phyloP scores from a whole-genome alignment of 2,329 filamentous ascomycete genomes.

The Samsoniella hepiali region DNA sequence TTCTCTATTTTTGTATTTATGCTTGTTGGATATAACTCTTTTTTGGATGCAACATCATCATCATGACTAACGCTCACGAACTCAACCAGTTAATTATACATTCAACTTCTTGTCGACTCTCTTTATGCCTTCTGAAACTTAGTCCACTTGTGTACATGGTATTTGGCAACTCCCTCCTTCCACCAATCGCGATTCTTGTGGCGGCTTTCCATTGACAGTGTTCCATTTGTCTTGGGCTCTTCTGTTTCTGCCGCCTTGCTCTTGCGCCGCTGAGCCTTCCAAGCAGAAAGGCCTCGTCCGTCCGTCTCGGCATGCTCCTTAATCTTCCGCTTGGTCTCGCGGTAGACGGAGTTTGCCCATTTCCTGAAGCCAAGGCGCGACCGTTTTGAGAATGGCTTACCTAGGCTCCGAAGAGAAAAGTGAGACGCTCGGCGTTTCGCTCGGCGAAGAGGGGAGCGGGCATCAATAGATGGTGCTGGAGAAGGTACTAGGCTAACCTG shows the following conservation, averaged over 20 bases:
- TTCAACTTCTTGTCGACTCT: background rate
- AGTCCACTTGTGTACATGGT: constrained; percentile 33
- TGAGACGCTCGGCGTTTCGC: constrained; percentile 33
- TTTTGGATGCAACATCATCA: background rate
- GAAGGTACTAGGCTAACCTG: constrained; percentile 15
- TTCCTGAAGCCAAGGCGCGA: constrained; percentile 29
- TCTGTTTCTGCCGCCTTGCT: constrained; percentile 25
- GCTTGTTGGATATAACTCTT: constrained; percentile 7
- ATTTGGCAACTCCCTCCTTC: constrained; percentile 34
- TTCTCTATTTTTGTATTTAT: constrained; percentile 12
- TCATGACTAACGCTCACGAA: constrained; percentile 12
- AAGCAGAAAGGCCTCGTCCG: constrained; percentile 28
- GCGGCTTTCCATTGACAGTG: constrained; percentile 13
- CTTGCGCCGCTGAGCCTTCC: constrained; percentile 29
- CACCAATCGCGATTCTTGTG: constrained; percentile 34
- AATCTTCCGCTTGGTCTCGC: constrained; percentile 27
- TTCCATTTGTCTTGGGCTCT: constrained; percentile 28
- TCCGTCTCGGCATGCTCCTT: constrained; percentile 28
- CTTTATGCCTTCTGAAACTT: constrained; percentile 24
- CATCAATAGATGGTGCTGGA: constrained; percentile 2
- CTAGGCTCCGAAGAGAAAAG: constrained; percentile 31
- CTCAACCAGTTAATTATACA: background rate
- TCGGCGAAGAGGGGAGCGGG: constrained; percentile 18
- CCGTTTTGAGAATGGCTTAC: constrained; percentile 27
- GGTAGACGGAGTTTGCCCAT: constrained; percentile 30